Evolutionary conservation across 2,329 filamentous ascomycete species (phyloP).

Genomic region (Fusarium secorum): DNA sequence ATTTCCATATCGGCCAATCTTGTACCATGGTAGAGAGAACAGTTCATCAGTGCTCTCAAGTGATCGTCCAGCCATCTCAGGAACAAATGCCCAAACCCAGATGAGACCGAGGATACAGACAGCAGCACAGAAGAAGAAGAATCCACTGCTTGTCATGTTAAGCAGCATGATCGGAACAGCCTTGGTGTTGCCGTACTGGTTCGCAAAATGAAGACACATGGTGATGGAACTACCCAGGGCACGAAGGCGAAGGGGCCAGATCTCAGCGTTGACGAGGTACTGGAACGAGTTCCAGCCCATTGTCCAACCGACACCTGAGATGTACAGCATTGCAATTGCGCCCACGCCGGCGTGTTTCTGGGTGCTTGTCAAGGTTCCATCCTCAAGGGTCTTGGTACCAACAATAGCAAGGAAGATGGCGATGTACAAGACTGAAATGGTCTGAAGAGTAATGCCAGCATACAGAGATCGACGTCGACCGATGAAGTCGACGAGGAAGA

Average conservation of each 20-base stretch:
- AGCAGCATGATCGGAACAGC: slow-evolving; percentile 10
- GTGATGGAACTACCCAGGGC: slow-evolving; percentile 12
- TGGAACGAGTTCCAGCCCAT: slow-evolving; percentile 16
- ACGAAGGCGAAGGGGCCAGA: slow-evolving; percentile 17
- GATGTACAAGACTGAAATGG: slow-evolving; percentile 5
- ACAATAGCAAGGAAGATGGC: slow-evolving; percentile 9
- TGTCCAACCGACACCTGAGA: slow-evolving; percentile 10
- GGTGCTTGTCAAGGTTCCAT: slow-evolving; percentile 1
- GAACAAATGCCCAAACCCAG: slow-evolving; percentile 72
- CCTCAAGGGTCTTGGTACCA: neutral
- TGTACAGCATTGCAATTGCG: slow-evolving; percentile 6
- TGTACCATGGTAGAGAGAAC: slow-evolving; percentile 72
- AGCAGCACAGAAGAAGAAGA: slow-evolving; percentile 16
- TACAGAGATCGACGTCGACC: slow-evolving; percentile 1
- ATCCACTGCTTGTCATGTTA: slow-evolving; percentile 1
- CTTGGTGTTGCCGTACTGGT: slow-evolving; percentile 19
- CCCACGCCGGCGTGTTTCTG: slow-evolving; percentile 13
- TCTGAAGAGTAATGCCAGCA: slow-evolving; percentile 11
- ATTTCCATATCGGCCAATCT: slow-evolving; percentile 62
- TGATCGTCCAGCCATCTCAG: slow-evolving; percentile 66
- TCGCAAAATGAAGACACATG: slow-evolving; percentile 14
- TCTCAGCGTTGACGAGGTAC: slow-evolving; percentile 15
- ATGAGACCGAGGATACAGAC: slow-evolving; percentile 54
- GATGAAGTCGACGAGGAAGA: slow-evolving; percentile 21
- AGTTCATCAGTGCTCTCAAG: slow-evolving; percentile 70